Evolutionary conservation across 371 early-diverging fungal species (phyloP).

Genomic region (Mucor sp.): DNA sequence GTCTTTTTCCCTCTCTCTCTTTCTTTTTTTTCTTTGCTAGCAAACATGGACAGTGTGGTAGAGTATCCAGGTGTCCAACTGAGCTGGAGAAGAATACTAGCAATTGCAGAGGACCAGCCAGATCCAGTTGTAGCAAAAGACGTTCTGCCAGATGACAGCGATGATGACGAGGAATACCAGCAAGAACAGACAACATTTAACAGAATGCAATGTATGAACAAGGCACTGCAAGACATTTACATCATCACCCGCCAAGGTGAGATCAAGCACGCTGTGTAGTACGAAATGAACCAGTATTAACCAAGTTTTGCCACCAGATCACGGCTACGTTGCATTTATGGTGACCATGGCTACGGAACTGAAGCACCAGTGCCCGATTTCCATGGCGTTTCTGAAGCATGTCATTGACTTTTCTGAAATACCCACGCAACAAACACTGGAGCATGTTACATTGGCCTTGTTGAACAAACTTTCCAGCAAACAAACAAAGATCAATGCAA

Average conservation of each 20-base stretch:
- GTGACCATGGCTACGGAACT: conserved; percentile 26
- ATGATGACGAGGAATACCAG: not conserved
- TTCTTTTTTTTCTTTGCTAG: too few relatives aligned
- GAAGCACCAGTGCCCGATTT: conserved; percentile 42
- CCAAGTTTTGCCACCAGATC: conserved; percentile 13
- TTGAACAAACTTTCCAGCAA: conserved; percentile 65
- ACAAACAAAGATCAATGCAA: not conserved
- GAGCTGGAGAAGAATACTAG: conserved; percentile 10
- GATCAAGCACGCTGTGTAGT: not conserved
- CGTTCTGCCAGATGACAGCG: not conserved
- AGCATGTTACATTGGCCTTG: not conserved
- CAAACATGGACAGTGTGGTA: not conserved
- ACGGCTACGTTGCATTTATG: conserved; percentile 41
- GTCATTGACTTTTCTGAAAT: conserved; percentile 53
- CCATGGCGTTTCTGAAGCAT: conserved; percentile 56
- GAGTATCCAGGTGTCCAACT: conserved; percentile 13
- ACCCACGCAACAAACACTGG: conserved; percentile 34
- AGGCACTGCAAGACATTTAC: conserved; percentile 19
- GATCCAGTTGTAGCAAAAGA: not conserved
- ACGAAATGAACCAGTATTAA: not conserved
- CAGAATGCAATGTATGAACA: conserved; percentile 6
- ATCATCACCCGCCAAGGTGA: conserved; percentile 18
- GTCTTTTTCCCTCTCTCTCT: not conserved
- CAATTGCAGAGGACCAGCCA: conserved; percentile 13
- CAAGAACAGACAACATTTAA: not conserved